These are phyloP conservation scores for Xylaria sp. DNA, from an alignment of 2,329 filamentous ascomycete genomes.

Conservation along the genomic window DNA sequence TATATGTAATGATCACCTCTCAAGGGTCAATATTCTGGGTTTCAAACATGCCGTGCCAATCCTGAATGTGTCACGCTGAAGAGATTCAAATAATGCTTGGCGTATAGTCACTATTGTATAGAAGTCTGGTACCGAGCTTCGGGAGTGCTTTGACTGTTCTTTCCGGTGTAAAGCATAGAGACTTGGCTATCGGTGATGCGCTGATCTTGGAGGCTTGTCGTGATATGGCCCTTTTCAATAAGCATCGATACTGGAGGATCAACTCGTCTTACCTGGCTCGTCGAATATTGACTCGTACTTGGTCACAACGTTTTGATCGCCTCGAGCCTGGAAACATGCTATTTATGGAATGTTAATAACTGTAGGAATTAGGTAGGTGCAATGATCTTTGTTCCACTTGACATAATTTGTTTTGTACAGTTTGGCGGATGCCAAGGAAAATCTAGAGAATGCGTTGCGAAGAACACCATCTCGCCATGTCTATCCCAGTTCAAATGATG, in stretches of 20 bases:
- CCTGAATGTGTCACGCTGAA: background rate
- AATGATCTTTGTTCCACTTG: constrained; percentile 45
- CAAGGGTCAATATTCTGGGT: constrained; percentile 16
- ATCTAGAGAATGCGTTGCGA: constrained; percentile 47
- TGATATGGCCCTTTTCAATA: background rate
- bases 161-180: constrained; percentile 29
- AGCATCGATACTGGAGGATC: constrained; percentile 13
- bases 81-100: constrained; percentile 4
- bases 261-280: constrained; percentile 18
- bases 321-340: constrained; percentile 20
- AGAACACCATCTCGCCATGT: constrained; percentile 48
- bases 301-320: constrained; percentile 18
- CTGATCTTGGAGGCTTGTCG: constrained; percentile 13
- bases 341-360: constrained; percentile 24
- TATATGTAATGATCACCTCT: constrained; percentile 21
- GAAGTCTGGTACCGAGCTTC: constrained; percentile 20
- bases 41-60: constrained; percentile 30
- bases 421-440: constrained; percentile 45
- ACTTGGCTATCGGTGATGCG: constrained; percentile 11
- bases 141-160: constrained; percentile 27
- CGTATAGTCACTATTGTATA: constrained; percentile 13
- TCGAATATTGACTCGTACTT: constrained; percentile 10
- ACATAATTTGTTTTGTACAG: constrained; percentile 50
- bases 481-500: constrained; percentile 43
- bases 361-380: constrained; percentile 26